Conservation (phyloP, 2,329 filamentous ascomycete genomes). For the Penicillium psychrosexuale region DNA sequence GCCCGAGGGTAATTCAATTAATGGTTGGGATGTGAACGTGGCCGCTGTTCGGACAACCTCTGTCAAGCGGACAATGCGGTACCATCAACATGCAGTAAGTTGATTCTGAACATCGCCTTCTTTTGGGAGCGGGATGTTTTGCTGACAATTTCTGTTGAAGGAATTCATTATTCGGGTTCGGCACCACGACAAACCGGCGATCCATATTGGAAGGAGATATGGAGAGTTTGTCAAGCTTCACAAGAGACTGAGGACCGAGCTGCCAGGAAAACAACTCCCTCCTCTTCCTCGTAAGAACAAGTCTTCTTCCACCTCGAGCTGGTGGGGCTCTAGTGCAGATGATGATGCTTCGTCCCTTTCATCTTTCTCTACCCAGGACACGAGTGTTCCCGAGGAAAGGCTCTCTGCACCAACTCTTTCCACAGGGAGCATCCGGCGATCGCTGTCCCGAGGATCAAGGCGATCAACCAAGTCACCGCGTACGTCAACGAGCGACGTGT, state of each 20-base stretch:
- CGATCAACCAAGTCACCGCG: conserved; percentile 32
- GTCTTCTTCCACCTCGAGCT: conserved; percentile 62
- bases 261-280: conserved; percentile 86
- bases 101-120: background rate
- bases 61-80: conserved; percentile 79
- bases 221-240: conserved; percentile 81
- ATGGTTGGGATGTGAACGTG: conserved; percentile 96
- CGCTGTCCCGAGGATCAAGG: conserved; percentile 31
- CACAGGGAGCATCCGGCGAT: conserved; percentile 27
- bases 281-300: conserved; percentile 91
- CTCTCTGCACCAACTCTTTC: conserved; percentile 34
- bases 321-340: conserved; percentile 55
- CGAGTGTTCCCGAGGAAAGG: conserved; percentile 41
- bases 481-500: conserved; percentile 43
- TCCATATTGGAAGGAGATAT: conserved; percentile 80
- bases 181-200: conserved; percentile 68
- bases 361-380: conserved; percentile 68
- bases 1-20: conserved; percentile 86
- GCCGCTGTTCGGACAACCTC: conserved; percentile 78
- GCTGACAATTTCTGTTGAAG: conserved; percentile 42
- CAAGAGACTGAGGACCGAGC: conserved; percentile 73
- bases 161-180: conserved; percentile 90
- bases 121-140: background rate
- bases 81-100: conserved; percentile 85
- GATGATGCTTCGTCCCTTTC: conserved; percentile 79